Conservation (phyloP, 345 rosid genomes). For the Geranium brycei region DNA sequence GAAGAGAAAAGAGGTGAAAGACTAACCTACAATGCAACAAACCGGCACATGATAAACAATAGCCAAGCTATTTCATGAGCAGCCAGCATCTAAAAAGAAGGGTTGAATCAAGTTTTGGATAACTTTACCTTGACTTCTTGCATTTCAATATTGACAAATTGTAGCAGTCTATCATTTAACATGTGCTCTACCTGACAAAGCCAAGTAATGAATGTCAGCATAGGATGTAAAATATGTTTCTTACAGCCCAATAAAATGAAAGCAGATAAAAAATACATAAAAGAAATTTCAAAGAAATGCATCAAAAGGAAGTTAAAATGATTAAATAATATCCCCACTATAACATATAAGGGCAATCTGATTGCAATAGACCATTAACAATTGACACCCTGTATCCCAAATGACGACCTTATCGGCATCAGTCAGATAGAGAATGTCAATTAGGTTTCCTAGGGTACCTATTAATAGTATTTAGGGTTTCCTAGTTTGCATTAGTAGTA, state of each 20-base stretch:
- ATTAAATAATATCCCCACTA: too few relatives aligned
- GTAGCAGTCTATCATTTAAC: slow-evolving; percentile 86
- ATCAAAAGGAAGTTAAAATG: neutral
- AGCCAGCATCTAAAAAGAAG: too few relatives aligned
- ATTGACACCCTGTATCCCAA: neutral
- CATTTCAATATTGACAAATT: slow-evolving; percentile 76
- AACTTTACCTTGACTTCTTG: slow-evolving; percentile 81
- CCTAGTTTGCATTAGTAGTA: too few relatives aligned
- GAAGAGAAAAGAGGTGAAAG: too few relatives aligned
- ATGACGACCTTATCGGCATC: neutral
- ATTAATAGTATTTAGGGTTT: too few relatives aligned
- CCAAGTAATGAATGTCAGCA: neutral
- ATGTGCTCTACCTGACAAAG: slow-evolving; percentile 77
- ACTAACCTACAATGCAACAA: too few relatives aligned
- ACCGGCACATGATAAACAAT: too few relatives aligned
- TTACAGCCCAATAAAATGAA: neutral
- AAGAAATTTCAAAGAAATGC: neutral
- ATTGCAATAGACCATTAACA: neutral
- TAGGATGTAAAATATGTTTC: neutral
- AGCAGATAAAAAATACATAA: neutral
- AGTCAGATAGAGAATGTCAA: neutral
- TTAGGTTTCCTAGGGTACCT: too few relatives aligned
- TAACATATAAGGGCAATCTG: neutral
- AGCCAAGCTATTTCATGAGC: too few relatives aligned
- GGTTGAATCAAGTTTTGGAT: too few relatives aligned